Percentiles rank a stretch among this genome's conserved stretches.
Evolutionary conservation across 2,329 filamentous ascomycete genomes (phyloP).

Genomic region (Ophiocordyceps australis): DNA sequence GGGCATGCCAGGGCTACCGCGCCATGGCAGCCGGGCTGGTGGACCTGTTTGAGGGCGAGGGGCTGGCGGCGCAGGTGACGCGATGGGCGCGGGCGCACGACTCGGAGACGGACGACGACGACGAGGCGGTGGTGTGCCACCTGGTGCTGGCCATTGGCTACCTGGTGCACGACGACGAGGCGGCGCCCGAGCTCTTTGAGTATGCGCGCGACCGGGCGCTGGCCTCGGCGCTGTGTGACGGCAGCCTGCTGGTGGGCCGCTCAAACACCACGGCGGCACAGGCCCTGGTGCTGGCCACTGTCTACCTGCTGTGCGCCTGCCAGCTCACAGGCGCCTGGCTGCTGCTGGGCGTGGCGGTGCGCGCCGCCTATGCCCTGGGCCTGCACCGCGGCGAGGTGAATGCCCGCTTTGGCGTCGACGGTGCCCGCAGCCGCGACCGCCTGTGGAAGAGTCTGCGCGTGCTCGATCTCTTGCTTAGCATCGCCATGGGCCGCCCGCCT

Average conservation of each 20-base stretch:
- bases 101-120: constrained; percentile 10
- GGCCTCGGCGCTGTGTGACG: constrained; percentile 21
- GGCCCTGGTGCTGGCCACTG: constrained; percentile 27
- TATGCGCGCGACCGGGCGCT: constrained; percentile 27
- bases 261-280: constrained; percentile 32
- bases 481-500: constrained; percentile 34
- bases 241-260: constrained; percentile 28
- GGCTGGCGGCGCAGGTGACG: constrained; percentile 19
- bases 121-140: constrained; percentile 23
- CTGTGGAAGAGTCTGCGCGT: constrained; percentile 35
- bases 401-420: constrained; percentile 24
- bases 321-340: constrained; percentile 36
- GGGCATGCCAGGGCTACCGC: constrained; percentile 16
- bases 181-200: constrained; percentile 27
- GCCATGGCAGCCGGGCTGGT: constrained; percentile 24
- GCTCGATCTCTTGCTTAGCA: constrained; percentile 32
- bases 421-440: constrained; percentile 24
- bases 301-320: constrained; percentile 35
- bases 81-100: constrained; percentile 19
- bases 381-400: constrained; percentile 36
- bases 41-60: constrained; percentile 25
- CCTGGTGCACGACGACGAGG: constrained; percentile 20
- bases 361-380: constrained; percentile 33
- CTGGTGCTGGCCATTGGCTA: constrained; percentile 31
- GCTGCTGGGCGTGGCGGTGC: constrained; percentile 32